These are phyloP conservation scores for Colletotrichum melonis DNA, from an alignment of 2,329 filamentous ascomycete genomes.

Conservation along the genomic window DNA sequence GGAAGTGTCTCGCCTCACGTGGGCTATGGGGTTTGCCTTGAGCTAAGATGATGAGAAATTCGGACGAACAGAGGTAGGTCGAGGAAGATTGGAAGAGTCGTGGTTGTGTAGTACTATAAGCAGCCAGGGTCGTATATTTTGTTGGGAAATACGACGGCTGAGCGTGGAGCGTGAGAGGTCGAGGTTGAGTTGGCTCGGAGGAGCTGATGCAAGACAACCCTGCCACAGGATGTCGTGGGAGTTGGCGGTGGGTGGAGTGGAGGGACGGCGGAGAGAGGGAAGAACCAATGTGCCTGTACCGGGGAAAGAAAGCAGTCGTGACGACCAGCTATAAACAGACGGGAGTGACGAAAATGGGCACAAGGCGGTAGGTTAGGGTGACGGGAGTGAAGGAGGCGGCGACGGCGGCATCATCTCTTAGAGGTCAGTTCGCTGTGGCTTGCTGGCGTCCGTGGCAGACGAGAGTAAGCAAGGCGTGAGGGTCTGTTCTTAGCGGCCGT, in stretches of 20 bases:
- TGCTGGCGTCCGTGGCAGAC: conserved; percentile 10
- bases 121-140: background rate
- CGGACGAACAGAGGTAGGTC: conserved; percentile 12
- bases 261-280: background rate
- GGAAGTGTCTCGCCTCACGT: conserved; percentile 26
- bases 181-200: background rate
- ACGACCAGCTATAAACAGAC: background rate
- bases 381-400: conserved; percentile 16
- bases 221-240: background rate
- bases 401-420: conserved; percentile 26
- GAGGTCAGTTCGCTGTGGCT: conserved; percentile 31
- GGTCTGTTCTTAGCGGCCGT: background rate
- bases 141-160: conserved; percentile 12
- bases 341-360: conserved; percentile 1
- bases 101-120: background rate
- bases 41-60: conserved; percentile 13
- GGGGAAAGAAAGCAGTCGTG: background rate
- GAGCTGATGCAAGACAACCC: conserved; percentile 30
- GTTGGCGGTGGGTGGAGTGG: background rate
- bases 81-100: background rate
- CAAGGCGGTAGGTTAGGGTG: conserved; percentile 10
- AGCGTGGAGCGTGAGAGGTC: conserved; percentile 4
- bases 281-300: background rate
- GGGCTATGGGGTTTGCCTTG: conserved; percentile 8
- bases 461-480: background rate